A percentile compares a stretch with the other conserved stretches of the same genome.
phyloP scores from a whole-genome alignment of 1,284 basidiomycete genomes.

The Sporisorium sorghi region DNA sequence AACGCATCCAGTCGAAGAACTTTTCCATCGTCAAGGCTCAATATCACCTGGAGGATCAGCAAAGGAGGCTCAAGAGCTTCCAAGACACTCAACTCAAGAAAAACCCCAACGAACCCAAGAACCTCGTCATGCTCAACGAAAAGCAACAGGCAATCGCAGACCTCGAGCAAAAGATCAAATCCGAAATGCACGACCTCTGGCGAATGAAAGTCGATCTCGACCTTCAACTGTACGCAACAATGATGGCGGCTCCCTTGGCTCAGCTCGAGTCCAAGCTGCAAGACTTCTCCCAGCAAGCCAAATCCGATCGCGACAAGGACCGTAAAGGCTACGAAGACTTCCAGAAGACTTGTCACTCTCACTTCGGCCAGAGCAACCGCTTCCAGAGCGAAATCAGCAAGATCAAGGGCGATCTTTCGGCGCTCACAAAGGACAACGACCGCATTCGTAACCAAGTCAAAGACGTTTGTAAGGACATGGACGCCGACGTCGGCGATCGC shows the following conservation, averaged over 20 bases:
- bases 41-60: slow-evolving; percentile 14
- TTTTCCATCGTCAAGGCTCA: too few relatives aligned
- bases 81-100: too few relatives aligned
- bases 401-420: slow-evolving; percentile 11
- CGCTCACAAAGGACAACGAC: slow-evolving; percentile 15
- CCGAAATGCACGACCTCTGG: slow-evolving; percentile 9
- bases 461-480: slow-evolving; percentile 18
- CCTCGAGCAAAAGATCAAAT: slow-evolving; percentile 20
- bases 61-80: slow-evolving; percentile 19
- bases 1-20: slow-evolving; percentile 20
- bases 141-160: slow-evolving; percentile 8
- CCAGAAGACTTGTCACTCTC: not conserved
- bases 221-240: slow-evolving; percentile 1
- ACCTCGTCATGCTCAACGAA: slow-evolving; percentile 7
- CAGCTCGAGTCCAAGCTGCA: slow-evolving; percentile 21
- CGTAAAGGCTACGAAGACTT: slow-evolving; percentile 9
- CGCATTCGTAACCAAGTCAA: slow-evolving; percentile 12
- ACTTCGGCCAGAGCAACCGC: slow-evolving; percentile 6
- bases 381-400: slow-evolving; percentile 21
- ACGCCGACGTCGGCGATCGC: slow-evolving; percentile 33
- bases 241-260: slow-evolving; percentile 1
- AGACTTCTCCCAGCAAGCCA: slow-evolving; percentile 3
- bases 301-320: slow-evolving; percentile 16
- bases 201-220: slow-evolving; percentile 21
- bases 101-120: slow-evolving; percentile 8